Evolutionary conservation across 345 rosid species (phyloP).

Genomic region (Syzygium grande): DNA sequence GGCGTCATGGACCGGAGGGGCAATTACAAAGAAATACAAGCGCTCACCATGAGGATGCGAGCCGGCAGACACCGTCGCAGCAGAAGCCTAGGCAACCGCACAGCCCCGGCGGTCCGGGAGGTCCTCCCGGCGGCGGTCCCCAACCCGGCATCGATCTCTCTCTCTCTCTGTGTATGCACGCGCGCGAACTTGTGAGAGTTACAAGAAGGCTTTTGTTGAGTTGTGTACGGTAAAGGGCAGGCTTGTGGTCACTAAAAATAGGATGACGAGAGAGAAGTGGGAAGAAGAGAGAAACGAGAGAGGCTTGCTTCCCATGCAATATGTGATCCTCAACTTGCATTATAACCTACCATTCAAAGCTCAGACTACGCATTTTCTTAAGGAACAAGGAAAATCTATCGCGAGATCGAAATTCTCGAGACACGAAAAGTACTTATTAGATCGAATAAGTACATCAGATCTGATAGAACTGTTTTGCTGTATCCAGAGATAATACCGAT

Average conservation of each 20-base stretch:
- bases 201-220: neutral
- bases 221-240: neutral
- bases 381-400: neutral
- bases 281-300: neutral
- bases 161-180: neutral
- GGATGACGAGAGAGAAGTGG: neutral
- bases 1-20: too few relatives aligned
- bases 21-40: neutral
- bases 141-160: constrained; percentile 1
- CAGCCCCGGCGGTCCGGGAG: constrained; percentile 17
- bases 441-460: neutral
- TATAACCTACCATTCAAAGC: neutral
- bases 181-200: neutral
- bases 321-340: neutral
- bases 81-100: constrained; percentile 16
- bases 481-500: neutral
- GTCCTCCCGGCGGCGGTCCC: constrained; percentile 10
- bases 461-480: rapidly evolving
- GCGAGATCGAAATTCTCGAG: neutral
- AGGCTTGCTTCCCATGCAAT: neutral
- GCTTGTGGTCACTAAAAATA: neutral
- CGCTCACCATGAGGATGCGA: constrained; percentile 33
- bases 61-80: constrained; percentile 31
- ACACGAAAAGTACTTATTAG: too few relatives aligned
- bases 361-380: neutral